phyloP scores from a whole-genome alignment of 352 stramenopile species.

The Pythium periplocum region DNA sequence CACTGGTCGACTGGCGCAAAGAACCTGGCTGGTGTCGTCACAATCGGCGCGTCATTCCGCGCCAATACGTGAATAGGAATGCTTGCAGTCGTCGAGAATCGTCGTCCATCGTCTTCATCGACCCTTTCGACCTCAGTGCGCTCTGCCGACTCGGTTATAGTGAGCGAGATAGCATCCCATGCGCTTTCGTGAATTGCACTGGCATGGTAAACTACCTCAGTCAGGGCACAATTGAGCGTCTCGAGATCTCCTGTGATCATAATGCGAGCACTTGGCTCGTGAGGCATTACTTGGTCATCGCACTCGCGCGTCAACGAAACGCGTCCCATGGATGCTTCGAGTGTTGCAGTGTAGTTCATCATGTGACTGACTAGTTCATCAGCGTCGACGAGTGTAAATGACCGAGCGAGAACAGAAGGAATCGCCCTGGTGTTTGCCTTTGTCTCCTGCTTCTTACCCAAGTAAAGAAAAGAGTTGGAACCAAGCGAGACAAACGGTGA shows the following conservation, averaged over 20 bases:
- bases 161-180: constrained; percentile 36
- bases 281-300: no score
- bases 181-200: constrained; percentile 14
- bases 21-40: constrained; percentile 24
- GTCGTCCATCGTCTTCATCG: constrained; percentile 11
- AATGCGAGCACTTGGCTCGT: no score
- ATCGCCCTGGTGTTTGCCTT: background rate
- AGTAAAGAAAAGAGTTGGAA: constrained; percentile 17
- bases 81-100: constrained; percentile 27
- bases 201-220: constrained; percentile 43
- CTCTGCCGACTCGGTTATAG: constrained; percentile 21
- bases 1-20: constrained; percentile 27
- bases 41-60: constrained; percentile 34
- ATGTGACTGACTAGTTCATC: constrained; percentile 7
- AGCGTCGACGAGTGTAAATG: constrained; percentile 35
- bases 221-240: constrained; percentile 42
- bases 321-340: constrained; percentile 4
- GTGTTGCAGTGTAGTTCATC: constrained; percentile 15
- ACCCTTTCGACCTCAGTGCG: background rate
- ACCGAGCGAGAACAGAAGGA: constrained; percentile 10
- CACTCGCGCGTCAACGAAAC: no score
- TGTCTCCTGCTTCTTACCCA: constrained; percentile 9
- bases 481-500: constrained; percentile 7
- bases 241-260: constrained; percentile 4
- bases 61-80: constrained; percentile 37